Evolutionary conservation across 1,139 yeast genomes (phyloP).

Genomic region (Sugiyamaella novakii): DNA sequence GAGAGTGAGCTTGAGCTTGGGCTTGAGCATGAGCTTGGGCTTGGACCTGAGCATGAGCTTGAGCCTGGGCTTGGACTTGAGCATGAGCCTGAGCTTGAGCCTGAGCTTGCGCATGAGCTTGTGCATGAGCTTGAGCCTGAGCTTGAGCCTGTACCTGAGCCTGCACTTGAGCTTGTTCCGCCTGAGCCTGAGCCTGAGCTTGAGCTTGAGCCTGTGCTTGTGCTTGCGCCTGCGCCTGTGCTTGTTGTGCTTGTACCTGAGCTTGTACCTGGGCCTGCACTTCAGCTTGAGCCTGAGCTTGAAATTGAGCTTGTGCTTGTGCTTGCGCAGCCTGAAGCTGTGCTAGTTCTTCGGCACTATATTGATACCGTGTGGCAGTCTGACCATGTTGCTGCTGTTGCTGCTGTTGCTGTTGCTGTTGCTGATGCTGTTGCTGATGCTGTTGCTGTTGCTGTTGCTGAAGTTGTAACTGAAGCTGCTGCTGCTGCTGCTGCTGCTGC

Average conservation of each 20-base stretch:
- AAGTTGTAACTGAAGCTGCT: conserved; percentile 21
- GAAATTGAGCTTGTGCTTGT: conserved; percentile 3
- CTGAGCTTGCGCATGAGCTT: conserved; percentile 2
- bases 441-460: conserved; percentile 32
- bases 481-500: conserved; percentile 20
- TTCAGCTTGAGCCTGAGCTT: conserved; percentile 1
- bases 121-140: neutral
- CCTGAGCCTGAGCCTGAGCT: conserved; percentile 3
- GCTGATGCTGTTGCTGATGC: conserved; percentile 26
- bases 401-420: conserved; percentile 21
- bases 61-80: conserved; percentile 2
- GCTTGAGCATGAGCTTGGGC: conserved; percentile 2
- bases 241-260: too few species aligned
- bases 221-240: conserved; percentile 6
- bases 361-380: conserved; percentile 9
- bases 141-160: conserved; percentile 5
- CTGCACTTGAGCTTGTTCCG: conserved; percentile 4
- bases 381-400: conserved; percentile 17
- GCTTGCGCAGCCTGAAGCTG: conserved; percentile 3
- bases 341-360: neutral
- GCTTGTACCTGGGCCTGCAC: conserved; percentile 2
- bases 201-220: conserved; percentile 5
- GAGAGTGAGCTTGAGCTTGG: conserved; percentile 3
- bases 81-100: conserved; percentile 10
- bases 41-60: conserved; percentile 1